Base-by-base conservation (phyloP, 169 alveolate genomes). In the Eimeria praecox region DNA sequence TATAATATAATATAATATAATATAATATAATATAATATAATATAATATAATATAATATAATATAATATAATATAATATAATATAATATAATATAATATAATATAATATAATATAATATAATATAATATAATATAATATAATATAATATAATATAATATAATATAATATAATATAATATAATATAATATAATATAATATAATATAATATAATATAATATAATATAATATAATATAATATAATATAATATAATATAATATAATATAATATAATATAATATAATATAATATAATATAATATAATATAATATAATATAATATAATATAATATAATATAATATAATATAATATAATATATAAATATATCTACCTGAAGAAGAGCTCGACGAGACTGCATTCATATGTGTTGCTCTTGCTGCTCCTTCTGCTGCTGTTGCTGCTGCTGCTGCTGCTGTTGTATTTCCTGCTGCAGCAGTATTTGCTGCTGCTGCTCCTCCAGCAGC, bases 381-480 rank as follows among this genome's bases (percentile, higher is more conserved):
- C 49, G 73, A 54, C 24, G 86, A 18, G 46, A 69, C 87, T 69
- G 54, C 56, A 10, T 44, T 75, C 5, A 42, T 52, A 27, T 33
- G 91, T 18, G 73, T 42, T 5, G 52, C 94, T 42, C 56, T 30
- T 5, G 54, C 3, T 46, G 40, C 75, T 49, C 14, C 94, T 24
- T 42, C 94, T 27, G 22, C 93, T n/a, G 64, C 82, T 64, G 66
- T 80, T 64, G 14, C 87, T 42, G 49, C 73, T 30, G 95, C 40
- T n/a, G 44, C 59, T 18, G 66, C 35, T 22, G 95, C 18, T 20
- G 90, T 44, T 12, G 82, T 30, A 27, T n/a, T 35, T 59, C 66
- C 8, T 12, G 93, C 95, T 4, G 95, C 59, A 42, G 69, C 88
- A 33, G 87, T n/a, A n/a, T n/a, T n/a, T n/a, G 64, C 82, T 64